A percentile compares a stretch with the other conserved stretches of the same genome.
phyloP scores from a whole-genome alignment of 2,329 filamentous ascomycete species.

The Cordyceps sp. region DNA sequence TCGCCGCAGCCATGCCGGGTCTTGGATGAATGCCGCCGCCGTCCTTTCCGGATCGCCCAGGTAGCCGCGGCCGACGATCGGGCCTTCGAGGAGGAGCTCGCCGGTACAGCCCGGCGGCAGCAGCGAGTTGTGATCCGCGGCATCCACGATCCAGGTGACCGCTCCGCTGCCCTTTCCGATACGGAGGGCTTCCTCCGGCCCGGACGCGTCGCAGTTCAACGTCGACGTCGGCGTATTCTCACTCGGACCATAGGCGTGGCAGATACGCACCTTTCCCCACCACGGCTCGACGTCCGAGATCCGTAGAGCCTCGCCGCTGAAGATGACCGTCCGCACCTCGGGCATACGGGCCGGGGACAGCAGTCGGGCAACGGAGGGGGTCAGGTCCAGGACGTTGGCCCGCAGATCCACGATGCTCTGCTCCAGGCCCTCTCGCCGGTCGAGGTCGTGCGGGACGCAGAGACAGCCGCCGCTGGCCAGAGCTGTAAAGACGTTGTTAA shows the following conservation, averaged over 20 bases:
- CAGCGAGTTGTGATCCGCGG: conserved; percentile 3
- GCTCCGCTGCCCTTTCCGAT: conserved; percentile 2
- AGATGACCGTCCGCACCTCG: conserved; percentile 5
- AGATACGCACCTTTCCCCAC: conserved; percentile 4
- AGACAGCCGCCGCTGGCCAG: conserved; percentile 6
- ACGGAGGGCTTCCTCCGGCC: neutral
- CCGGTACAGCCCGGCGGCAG: conserved; percentile 5
- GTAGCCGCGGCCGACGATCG: conserved; percentile 7
- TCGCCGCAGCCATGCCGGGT: conserved; percentile 3
- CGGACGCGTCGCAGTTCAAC: neutral
- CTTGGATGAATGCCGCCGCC: conserved; percentile 8
- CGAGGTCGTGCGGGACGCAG: conserved; percentile 6
- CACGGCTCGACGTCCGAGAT: conserved; percentile 2
- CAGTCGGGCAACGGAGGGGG: conserved; percentile 6
- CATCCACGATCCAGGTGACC: conserved; percentile 6
- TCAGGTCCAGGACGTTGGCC: conserved; percentile 5
- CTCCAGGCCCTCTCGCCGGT: conserved; percentile 3
- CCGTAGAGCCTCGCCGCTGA: conserved; percentile 6
- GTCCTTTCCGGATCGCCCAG: conserved; percentile 5
- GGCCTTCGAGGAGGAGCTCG: conserved; percentile 7
- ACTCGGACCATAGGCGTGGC: conserved; percentile 9
- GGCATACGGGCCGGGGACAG: conserved; percentile 2
- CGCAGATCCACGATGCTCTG: conserved; percentile 3
- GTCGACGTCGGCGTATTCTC: conserved; percentile 5
- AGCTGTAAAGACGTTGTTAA: conserved; percentile 6